Evolutionary conservation across 495 filamentous ascomycete species (phyloP), one percentile per base, ranked within the genome.

Genomic region (Neurospora tetrasperma): DNA sequence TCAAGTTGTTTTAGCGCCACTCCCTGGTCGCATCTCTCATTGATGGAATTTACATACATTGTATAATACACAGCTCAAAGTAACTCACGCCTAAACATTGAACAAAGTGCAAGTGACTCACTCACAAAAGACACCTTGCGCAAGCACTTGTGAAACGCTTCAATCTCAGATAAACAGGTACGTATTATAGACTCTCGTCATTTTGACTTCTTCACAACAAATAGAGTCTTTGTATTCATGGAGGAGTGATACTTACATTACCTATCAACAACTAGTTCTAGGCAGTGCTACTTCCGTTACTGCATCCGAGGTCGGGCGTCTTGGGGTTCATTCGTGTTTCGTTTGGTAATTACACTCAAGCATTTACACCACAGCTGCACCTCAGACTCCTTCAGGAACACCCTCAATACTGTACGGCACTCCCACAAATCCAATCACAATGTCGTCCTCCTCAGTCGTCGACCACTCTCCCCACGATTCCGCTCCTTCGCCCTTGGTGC

Each of bases 391-490:
- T 62, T 62, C 54, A 62, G 54, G 54, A 62, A 62, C 54, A 62
- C 48, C 48, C 48, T 27, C 46, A 11, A 27, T 54, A 54, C 46
- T 38, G 35, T 6, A 38, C 35, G 18, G 46, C 43, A 44, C 18
- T 8, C 43, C 18, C 18, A n/a, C 35, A 38, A 38, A 38, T 38
- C 35, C 35, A 9, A 43, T 41, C 76, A 79, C 72, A 71, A 89
- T 88, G 85, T 75, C 81, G 71, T 80, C 79, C 72, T 79, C 82
- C 76, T 87, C 85, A 78, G 80, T 96, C 70, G 89, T 96, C 77
- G 94, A 97, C 83, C 89, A 94, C 81, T 97, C 94, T 54, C 92
- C 93, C 78, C 90, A 92, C 81, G 90, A 94, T 79, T 91, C 92
- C 75, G 88, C 89, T 73, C 88, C 88, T 71, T 88, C 88, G 20